Conservation (phyloP, 805 yeast species). For the Metschnikowia reukaufii region DNA sequence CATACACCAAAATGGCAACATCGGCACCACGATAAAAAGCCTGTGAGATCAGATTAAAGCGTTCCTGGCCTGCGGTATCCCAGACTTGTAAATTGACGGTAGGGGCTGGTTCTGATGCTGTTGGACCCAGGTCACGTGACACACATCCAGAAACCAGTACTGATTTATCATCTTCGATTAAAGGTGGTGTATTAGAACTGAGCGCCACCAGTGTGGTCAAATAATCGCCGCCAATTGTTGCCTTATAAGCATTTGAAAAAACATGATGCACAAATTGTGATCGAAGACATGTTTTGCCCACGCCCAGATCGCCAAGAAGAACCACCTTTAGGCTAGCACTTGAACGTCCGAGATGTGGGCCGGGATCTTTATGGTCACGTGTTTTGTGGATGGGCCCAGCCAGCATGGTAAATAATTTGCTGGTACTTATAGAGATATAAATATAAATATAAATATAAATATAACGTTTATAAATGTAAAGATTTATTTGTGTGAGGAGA, state of each 20-base stretch:
- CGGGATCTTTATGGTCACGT: background rate
- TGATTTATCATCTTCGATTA: no score
- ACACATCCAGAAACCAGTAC: no score
- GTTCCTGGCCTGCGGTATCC: conserved; percentile 51
- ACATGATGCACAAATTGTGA: conserved; percentile 55
- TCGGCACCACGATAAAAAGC: conserved; percentile 62
- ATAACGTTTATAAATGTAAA: no score
- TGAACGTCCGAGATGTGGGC: background rate
- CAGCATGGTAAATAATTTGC: no score
- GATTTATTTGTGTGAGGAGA: no score
- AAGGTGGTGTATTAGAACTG: no score
- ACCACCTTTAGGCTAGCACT: conserved; percentile 45
- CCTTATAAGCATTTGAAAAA: conserved; percentile 55
- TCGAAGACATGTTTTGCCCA: conserved; percentile 58
- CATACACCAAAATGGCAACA: conserved; percentile 54
- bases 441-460: no score
- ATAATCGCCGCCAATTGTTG: conserved; percentile 61
- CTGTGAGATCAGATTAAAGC: conserved; percentile 49
- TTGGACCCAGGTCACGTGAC: conserved; percentile 3
- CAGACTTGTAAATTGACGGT: conserved; percentile 53
- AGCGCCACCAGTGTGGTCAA: no score
- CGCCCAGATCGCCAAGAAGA: conserved; percentile 58
- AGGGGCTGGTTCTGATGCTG: background rate
- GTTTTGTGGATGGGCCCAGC: no score
- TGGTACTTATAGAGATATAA: no score